phyloP scores from a whole-genome alignment of 2,329 filamentous ascomycete species.

The Cryphonectria parasitica region DNA sequence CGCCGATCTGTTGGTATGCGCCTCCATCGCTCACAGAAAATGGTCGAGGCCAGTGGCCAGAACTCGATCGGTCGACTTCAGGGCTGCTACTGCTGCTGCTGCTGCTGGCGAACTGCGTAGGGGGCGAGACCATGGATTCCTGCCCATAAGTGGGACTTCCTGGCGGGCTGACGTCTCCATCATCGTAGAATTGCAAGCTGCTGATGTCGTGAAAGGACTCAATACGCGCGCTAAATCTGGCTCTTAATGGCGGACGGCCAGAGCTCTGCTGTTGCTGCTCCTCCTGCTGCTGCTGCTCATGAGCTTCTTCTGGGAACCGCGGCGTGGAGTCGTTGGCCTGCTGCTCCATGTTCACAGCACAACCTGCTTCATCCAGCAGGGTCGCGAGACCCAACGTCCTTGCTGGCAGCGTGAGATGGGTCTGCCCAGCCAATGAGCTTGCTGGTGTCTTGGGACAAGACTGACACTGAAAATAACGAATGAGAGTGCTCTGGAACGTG shows the following conservation, averaged over 20 bases:
- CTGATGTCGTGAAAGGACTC: conserved; percentile 39
- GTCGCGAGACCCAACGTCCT: not conserved
- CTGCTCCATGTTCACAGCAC: conserved; percentile 6
- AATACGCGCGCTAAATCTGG: conserved; percentile 32
- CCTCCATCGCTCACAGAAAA: not conserved
- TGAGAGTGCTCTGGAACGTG: not conserved
- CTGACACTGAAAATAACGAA: not conserved
- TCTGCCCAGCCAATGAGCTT: not conserved
- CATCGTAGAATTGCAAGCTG: conserved; percentile 54
- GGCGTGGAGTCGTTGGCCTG: not conserved
- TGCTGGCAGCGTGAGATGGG: not conserved
- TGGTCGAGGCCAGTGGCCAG: not conserved
- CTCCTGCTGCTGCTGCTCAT: not conserved
- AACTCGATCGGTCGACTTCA: not conserved
- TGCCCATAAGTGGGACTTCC: conserved; percentile 35
- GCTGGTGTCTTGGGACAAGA: not conserved
- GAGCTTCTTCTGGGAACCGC: not conserved
- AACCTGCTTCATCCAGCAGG: not conserved
- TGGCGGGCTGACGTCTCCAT: conserved; percentile 37
- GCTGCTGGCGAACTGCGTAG: conserved; percentile 35
- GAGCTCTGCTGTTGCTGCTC: no score
- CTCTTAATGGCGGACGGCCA: not conserved
- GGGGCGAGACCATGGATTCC: conserved; percentile 47
- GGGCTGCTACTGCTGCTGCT: conserved; percentile 19
- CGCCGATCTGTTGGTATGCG: conserved; percentile 33